Base-by-base conservation (phyloP, 2,329 filamentous ascomycete species). In the Monosporascus cannonballus region DNA sequence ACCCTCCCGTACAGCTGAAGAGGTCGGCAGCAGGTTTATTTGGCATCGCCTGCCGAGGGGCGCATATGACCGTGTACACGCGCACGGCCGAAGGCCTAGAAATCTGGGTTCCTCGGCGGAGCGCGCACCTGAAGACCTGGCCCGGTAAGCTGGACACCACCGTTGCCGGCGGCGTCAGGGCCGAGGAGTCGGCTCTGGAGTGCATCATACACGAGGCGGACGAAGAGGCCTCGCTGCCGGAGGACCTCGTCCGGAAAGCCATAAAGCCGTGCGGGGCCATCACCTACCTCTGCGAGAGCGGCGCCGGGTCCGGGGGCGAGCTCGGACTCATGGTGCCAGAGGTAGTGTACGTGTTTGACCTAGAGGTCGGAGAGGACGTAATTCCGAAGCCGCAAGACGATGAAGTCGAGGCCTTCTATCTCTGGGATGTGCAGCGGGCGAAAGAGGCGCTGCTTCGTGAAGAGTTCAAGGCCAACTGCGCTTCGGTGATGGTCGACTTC, bases 381-480 rank as follows among this genome's bases (percentile, higher is more conserved):
- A 68, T 78, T 30, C 84, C 81, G 2, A 78, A 76, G 61, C 85
- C 85, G 0, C 75, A 76, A 6, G 87, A 90, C 63, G 77, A 80
- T 5, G 86, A 90, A 66, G 86, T 65, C 9, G 56, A 62, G 15
- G 55, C 52, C 4, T 65, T 89, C 3, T 80, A 85, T 56, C 67
- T 89, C 54, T 77, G 78, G 76, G 76, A 68, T 4, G 70, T 88
- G 36, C 58, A 62, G 6, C 57, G 66, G 60, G 78, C 87, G 4
- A 76, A 81, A 67, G 68, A 75, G 47, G 80, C 80, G 2, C 66
- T 90, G 68, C 70, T 72, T 8, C 72, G 73, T 27, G 82, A 81
- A 4, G 78, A 85, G 62, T 89, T 89, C 69, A 90, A 90, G 71
- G 84, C 86, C 0, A 89, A 89, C 63, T 88, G 85, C 64, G 79